phyloP scores from a whole-genome alignment of 129 eudicot genomes.

The Apium graveolens region DNA sequence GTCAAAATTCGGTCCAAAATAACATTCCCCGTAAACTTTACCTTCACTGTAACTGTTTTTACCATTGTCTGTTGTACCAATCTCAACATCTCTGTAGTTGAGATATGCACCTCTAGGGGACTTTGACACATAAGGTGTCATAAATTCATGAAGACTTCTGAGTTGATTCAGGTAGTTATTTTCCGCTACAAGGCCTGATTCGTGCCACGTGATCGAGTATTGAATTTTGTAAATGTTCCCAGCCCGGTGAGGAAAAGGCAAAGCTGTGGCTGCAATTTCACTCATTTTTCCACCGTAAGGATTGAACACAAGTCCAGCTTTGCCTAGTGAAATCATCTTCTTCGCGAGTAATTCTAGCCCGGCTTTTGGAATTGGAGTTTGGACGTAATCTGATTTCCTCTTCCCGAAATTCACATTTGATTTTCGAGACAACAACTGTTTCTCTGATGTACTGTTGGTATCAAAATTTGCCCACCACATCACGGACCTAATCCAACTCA shows the following conservation, averaged over 20 bases:
- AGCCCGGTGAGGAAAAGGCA: constrained; percentile 35
- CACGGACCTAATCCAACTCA: constrained; percentile 24
- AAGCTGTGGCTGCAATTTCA: constrained; percentile 22
- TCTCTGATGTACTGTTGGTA: constrained; percentile 3
- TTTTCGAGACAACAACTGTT: neutral
- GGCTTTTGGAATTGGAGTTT: constrained; percentile 26
- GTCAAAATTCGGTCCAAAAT: constrained; percentile 33
- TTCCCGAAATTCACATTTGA: constrained; percentile 11
- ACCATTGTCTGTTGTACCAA: constrained; percentile 28
- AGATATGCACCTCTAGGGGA: constrained; percentile 37
- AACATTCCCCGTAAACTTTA: constrained; percentile 28
- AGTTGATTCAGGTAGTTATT: constrained; percentile 19
- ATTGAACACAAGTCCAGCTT: constrained; percentile 31
- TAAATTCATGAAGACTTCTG: constrained; percentile 22
- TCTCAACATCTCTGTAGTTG: constrained; percentile 35
- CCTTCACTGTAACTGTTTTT: constrained; percentile 24
- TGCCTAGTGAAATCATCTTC: constrained; percentile 8
- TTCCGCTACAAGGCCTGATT: constrained; percentile 8
- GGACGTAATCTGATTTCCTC: constrained; percentile 33
- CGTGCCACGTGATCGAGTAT: constrained; percentile 38
- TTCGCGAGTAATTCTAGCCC: neutral
- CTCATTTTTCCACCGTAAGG: constrained; percentile 42
- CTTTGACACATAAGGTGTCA: constrained; percentile 36
- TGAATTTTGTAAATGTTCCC: constrained; percentile 40
- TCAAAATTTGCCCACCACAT: constrained; percentile 28